Conservation (phyloP, 2,329 filamentous ascomycete genomes). For the Ciborinia camelliae region DNA sequence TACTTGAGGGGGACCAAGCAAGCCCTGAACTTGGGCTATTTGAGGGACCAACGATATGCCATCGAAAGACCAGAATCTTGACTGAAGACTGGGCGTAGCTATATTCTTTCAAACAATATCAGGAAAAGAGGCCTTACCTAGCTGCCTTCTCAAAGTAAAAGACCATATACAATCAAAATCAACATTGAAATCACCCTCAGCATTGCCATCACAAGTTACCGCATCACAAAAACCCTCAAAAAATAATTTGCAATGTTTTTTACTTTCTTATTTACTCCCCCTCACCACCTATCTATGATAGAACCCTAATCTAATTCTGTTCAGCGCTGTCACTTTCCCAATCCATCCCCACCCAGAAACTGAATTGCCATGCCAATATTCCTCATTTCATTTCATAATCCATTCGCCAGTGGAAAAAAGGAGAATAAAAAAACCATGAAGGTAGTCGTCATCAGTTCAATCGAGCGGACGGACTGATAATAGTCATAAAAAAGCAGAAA, state of each 20-base stretch:
- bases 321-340: slow-evolving; percentile 13
- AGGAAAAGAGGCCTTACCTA: too few relatives aligned
- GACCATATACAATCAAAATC: too few relatives aligned
- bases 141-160: too few relatives aligned
- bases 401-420: slow-evolving; percentile 1
- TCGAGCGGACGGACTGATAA: not conserved
- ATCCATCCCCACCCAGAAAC: slow-evolving; percentile 8
- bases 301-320: slow-evolving; percentile 15
- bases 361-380: slow-evolving; percentile 10
- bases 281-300: slow-evolving; percentile 13
- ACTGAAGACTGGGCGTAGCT: too few relatives aligned
- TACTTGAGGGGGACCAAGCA: too few relatives aligned
- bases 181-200: not conserved
- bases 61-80: too few relatives aligned
- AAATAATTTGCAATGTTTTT: slow-evolving; percentile 20
- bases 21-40: too few relatives aligned
- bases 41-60: too few relatives aligned
- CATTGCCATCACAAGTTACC: not conserved
- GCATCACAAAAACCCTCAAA: not conserved
- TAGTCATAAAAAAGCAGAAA: slow-evolving; percentile 12
- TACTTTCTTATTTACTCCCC: slow-evolving; percentile 18
- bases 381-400: slow-evolving; percentile 11
- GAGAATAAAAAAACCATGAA: not conserved
- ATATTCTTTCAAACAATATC: too few relatives aligned
- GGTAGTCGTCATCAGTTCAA: slow-evolving; percentile 3